These are phyloP conservation scores for Trichosporon coremiiforme DNA, from an alignment of 1,284 basidiomycete species.

Conservation along the genomic window DNA sequence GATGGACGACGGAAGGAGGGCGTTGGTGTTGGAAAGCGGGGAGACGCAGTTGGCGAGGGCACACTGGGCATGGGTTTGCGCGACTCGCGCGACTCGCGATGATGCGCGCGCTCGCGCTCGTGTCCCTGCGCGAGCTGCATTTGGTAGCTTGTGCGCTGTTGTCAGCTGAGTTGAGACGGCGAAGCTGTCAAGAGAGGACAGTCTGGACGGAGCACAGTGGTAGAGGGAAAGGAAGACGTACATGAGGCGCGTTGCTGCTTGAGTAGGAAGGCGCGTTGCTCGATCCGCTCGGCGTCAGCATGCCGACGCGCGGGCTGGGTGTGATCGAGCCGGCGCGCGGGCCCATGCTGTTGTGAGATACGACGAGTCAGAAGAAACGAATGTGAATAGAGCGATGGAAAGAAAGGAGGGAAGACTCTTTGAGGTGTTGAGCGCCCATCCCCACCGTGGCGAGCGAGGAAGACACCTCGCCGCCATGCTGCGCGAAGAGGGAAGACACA, in stretches of 20 bases:
- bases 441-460: conserved; percentile 1
- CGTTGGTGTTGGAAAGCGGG: conserved; percentile 8
- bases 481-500: conserved; percentile 9
- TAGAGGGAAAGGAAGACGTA: background rate
- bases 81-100: conserved; percentile 4
- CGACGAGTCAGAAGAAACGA: background rate
- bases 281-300: conserved; percentile 3
- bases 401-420: conserved; percentile 1
- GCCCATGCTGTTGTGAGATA: conserved; percentile 4
- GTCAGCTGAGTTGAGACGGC: background rate
- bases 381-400: background rate
- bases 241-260: background rate
- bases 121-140: conserved; percentile 7
- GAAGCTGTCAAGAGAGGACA: background rate
- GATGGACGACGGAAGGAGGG: background rate
- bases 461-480: background rate
- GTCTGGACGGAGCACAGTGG: background rate
- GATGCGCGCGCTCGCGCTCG: conserved; percentile 3
- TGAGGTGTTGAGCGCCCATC: too few species aligned
- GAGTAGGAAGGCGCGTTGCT: background rate
- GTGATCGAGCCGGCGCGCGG: background rate
- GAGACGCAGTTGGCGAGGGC: background rate
- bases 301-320: background rate
- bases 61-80: background rate
- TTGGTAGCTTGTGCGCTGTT: conserved; percentile 14